A percentile compares a stretch with the other conserved stretches of the same genome.
Conservation (phyloP, 1,284 basidiomycete genomes). For the Sporisorium exsertum region DNA sequence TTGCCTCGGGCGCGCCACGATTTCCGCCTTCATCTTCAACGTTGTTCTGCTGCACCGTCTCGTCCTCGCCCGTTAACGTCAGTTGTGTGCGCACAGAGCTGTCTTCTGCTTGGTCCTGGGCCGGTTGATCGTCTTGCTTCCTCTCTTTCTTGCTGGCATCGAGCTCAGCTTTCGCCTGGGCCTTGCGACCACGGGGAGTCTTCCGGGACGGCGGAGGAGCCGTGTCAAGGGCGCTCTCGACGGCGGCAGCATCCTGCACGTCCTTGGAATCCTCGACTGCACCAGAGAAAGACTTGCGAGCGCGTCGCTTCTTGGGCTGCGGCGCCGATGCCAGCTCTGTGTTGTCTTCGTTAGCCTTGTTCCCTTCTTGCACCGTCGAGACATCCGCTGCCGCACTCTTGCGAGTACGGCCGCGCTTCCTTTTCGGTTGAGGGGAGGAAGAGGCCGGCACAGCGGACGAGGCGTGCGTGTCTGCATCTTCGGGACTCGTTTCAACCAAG, state of each 20-base stretch:
- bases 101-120: neutral
- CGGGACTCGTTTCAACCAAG: neutral
- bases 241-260: conserved; percentile 17
- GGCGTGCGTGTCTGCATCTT: neutral
- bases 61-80: conserved; percentile 1
- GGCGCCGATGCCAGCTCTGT: conserved; percentile 1
- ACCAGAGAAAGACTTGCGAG: conserved; percentile 18
- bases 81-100: conserved; percentile 4
- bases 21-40: conserved; percentile 1
- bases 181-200: conserved; percentile 22
- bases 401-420: conserved; percentile 21
- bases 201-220: conserved; percentile 8
- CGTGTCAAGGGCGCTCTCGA: conserved; percentile 7
- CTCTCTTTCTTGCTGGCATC: neutral
- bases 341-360: neutral
- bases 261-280: conserved; percentile 6
- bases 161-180: conserved; percentile 2
- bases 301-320: conserved; percentile 16
- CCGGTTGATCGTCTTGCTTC: conserved; percentile 11
- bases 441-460: neutral
- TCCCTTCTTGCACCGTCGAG: neutral
- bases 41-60: conserved; percentile 2
- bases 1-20: neutral
- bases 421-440: conserved; percentile 6
- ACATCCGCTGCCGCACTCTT: conserved; percentile 18